A percentile compares a stretch with the other conserved stretches of the same genome.
phyloP scores from a whole-genome alignment of 495 filamentous ascomycete species.

The Chaetomium cochliodes region DNA sequence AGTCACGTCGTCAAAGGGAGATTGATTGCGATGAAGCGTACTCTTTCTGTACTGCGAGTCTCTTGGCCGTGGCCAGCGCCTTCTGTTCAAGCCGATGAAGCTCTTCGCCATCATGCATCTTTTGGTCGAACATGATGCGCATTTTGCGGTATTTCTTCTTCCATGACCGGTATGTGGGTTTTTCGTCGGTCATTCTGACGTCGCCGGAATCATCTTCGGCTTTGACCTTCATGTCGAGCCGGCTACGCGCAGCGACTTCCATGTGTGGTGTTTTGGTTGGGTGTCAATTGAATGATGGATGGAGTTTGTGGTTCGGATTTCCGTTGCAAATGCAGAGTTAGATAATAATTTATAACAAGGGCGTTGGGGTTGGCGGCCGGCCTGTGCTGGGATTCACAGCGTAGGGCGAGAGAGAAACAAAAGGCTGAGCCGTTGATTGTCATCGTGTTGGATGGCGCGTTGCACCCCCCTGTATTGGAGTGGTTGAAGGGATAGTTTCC shows the following conservation, averaged over 20 bases:
- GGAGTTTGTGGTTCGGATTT: background rate
- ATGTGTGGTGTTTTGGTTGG: slow-evolving; percentile 22
- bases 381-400: slow-evolving; percentile 4
- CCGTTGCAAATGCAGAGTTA: background rate
- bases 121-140: slow-evolving; percentile 77
- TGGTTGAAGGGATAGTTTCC: no score
- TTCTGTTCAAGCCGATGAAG: slow-evolving; percentile 76
- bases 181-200: slow-evolving; percentile 37
- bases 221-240: slow-evolving; percentile 29
- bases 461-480: background rate
- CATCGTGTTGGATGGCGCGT: slow-evolving; percentile 18
- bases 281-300: slow-evolving; percentile 4
- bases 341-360: background rate
- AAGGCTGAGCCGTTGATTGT: slow-evolving; percentile 13
- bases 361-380: slow-evolving; percentile 8
- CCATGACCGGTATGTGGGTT: slow-evolving; percentile 45
- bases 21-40: slow-evolving; percentile 28
- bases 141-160: slow-evolving; percentile 97
- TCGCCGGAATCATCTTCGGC: slow-evolving; percentile 39
- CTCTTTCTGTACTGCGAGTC: slow-evolving; percentile 86
- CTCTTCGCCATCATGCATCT: slow-evolving; percentile 74
- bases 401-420: background rate
- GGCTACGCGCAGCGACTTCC: slow-evolving; percentile 31
- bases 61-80: slow-evolving; percentile 68
- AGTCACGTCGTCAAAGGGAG: slow-evolving; percentile 11